These are phyloP conservation scores for Thielaviopsis populi DNA, from an alignment of 2,329 filamentous ascomycete species.

Conservation along the genomic window DNA sequence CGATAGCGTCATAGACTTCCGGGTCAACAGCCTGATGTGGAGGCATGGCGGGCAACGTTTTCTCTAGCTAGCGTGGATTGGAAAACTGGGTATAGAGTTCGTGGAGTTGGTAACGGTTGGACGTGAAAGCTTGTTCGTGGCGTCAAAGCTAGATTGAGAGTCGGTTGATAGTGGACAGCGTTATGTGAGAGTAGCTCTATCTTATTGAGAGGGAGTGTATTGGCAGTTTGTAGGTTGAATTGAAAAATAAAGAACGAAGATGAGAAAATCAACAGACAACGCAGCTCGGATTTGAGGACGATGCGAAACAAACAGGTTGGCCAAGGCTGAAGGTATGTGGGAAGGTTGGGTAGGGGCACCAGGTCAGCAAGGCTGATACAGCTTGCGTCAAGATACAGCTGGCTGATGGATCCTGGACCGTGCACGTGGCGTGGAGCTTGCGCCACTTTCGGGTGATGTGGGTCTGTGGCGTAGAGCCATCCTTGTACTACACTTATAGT, in stretches of 20 bases:
- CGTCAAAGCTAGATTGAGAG: background rate
- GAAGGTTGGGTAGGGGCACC: background rate
- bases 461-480: background rate
- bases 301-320: background rate
- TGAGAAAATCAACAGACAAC: background rate
- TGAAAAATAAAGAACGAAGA: background rate
- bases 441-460: background rate
- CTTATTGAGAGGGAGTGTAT: background rate
- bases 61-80: too few species aligned
- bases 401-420: background rate
- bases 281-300: background rate
- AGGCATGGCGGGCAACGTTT: background rate
- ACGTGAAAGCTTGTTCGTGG: background rate
- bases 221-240: background rate
- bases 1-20: conserved; percentile 5
- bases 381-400: conserved; percentile 10
- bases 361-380: conserved; percentile 4
- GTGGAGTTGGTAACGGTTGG: background rate
- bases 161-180: background rate
- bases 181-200: too few species aligned
- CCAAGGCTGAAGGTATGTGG: background rate
- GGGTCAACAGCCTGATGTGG: background rate
- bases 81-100: too few species aligned
- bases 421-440: background rate
- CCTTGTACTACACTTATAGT: background rate